Evolutionary conservation across 2,329 filamentous ascomycete species (phyloP).

Genomic region (Colletotrichum lentis): DNA sequence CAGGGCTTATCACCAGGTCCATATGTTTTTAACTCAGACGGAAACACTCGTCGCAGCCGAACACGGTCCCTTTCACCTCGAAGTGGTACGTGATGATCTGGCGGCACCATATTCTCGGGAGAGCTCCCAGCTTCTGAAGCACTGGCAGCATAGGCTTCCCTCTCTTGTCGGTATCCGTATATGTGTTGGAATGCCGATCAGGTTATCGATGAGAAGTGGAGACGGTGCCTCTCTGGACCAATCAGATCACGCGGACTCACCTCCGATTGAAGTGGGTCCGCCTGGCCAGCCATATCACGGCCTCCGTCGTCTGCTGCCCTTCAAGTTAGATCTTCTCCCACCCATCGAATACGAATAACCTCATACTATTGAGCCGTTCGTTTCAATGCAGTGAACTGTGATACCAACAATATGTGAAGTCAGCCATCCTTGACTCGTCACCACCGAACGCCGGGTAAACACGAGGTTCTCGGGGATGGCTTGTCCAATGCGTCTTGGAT

Average conservation of each 20-base stretch:
- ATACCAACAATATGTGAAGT: constrained; percentile 7
- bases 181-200: no score
- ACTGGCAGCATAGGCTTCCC: background rate
- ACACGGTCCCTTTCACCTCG: constrained; percentile 5
- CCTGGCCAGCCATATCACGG: no score
- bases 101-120: background rate
- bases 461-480: background rate
- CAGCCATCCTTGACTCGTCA: background rate
- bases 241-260: no score
- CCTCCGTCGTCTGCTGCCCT: no score
- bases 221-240: no score
- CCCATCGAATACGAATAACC: no score
- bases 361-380: no score
- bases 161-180: background rate
- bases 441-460: background rate
- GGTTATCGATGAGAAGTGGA: no score
- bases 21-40: background rate
- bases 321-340: no score
- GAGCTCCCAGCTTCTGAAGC: background rate
- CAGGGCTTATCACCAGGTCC: background rate
- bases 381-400: no score
- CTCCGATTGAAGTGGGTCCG: no score
- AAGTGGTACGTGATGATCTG: constrained; percentile 1
- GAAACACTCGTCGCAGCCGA: background rate
- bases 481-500: constrained; percentile 5